Conservation (phyloP, 2,329 filamentous ascomycete species). For the Immersiporthe knoxdaviesiana region DNA sequence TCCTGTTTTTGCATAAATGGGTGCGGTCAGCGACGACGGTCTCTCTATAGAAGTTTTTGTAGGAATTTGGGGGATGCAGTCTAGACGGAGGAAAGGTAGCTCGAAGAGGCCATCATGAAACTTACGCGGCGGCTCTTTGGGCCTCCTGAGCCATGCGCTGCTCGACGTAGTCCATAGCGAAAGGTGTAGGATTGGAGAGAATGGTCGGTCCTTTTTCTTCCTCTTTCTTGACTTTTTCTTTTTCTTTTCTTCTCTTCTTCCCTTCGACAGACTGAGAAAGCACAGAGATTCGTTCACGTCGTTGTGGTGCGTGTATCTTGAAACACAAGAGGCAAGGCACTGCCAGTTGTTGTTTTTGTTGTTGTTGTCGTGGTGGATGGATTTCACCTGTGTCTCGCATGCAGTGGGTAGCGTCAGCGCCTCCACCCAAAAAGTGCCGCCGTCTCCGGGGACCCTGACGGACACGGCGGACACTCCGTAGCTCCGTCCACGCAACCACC, state of each 20-base stretch:
- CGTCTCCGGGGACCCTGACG: background rate
- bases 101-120: background rate
- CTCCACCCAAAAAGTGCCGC: background rate
- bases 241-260: too few relatives aligned
- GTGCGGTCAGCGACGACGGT: slow-evolving; percentile 9
- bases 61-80: too few relatives aligned
- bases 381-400: background rate
- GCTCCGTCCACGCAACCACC: background rate
- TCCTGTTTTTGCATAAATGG: slow-evolving; percentile 5
- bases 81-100: too few relatives aligned
- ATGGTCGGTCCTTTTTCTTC: background rate
- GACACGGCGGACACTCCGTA: background rate
- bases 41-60: too few relatives aligned
- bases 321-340: background rate
- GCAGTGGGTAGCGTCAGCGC: background rate
- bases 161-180: slow-evolving; percentile 60
- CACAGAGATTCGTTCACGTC: background rate
- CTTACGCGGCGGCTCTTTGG: slow-evolving; percentile 41
- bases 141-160: slow-evolving; percentile 59
- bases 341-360: background rate
- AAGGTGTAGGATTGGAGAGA: too few relatives aligned
- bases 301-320: background rate
- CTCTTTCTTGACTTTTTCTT: background rate
- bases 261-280: background rate
- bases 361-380: background rate